These are phyloP conservation scores for Amylostereum areolatum DNA, from an alignment of 1,284 basidiomycete species.

Conservation along the genomic window DNA sequence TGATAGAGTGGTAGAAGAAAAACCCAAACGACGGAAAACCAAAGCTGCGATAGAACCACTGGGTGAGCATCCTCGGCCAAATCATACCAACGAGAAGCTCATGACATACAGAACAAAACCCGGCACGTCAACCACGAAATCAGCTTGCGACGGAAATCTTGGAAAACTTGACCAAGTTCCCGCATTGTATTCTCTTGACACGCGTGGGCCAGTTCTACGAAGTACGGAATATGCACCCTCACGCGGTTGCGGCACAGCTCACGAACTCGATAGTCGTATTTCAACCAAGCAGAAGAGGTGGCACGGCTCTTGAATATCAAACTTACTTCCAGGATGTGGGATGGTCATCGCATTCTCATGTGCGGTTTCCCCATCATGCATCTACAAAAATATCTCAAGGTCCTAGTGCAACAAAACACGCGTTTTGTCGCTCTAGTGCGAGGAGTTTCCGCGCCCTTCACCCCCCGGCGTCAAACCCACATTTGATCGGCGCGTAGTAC, in stretches of 20 bases:
- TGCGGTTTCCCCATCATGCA: slow-evolving; percentile 88
- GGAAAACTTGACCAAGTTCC: slow-evolving; percentile 69
- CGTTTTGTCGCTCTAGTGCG: slow-evolving; percentile 88
- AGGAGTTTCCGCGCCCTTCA: slow-evolving; percentile 67
- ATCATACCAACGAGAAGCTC: too few relatives aligned
- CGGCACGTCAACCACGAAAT: slow-evolving; percentile 33
- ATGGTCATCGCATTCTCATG: slow-evolving; percentile 65
- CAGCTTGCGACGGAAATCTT: slow-evolving; percentile 66
- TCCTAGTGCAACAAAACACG: slow-evolving; percentile 76
- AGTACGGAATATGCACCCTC: slow-evolving; percentile 35
- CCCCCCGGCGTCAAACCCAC: slow-evolving; percentile 39
- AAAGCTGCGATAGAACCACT: background rate
- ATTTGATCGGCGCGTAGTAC: slow-evolving; percentile 74
- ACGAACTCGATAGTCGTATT: slow-evolving; percentile 68
- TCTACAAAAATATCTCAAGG: slow-evolving; percentile 81
- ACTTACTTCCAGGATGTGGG: slow-evolving; percentile 69
- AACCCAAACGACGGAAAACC: background rate
- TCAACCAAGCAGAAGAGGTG: slow-evolving; percentile 82
- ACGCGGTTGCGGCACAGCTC: slow-evolving; percentile 2
- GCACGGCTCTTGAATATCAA: slow-evolving; percentile 78
- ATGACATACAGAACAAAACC: too few relatives aligned
- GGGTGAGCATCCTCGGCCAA: too few relatives aligned
- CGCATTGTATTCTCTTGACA: slow-evolving; percentile 85
- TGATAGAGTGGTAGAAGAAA: background rate
- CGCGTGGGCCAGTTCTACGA: slow-evolving; percentile 95